Conservation (phyloP, 768 basidiomycete genomes). For the Suillus americanus region DNA sequence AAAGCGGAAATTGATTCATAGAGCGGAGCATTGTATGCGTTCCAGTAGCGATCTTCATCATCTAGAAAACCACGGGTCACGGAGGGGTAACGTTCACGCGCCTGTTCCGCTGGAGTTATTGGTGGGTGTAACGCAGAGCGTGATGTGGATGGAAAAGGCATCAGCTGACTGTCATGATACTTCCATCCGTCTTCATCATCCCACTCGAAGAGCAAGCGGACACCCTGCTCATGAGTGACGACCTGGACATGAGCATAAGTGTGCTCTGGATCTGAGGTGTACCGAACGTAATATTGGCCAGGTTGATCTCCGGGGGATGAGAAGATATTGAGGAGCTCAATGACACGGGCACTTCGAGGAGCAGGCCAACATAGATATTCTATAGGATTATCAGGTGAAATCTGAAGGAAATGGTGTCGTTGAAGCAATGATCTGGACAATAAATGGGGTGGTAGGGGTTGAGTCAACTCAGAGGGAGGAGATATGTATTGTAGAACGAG, state of each 20-base stretch:
- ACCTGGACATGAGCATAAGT: slow-evolving; percentile 57
- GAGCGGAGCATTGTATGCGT: slow-evolving; percentile 51
- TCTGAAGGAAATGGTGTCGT: slow-evolving; percentile 62
- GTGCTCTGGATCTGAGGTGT: slow-evolving; percentile 50
- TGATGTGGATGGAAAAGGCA: slow-evolving; percentile 64
- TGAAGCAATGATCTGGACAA: slow-evolving; percentile 59
- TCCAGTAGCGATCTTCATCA: slow-evolving; percentile 64
- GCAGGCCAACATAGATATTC: slow-evolving; percentile 74
- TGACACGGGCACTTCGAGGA: slow-evolving; percentile 30
- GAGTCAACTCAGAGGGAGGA: slow-evolving; percentile 45
- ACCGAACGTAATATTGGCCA: slow-evolving; percentile 30
- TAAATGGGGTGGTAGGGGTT: slow-evolving; percentile 59
- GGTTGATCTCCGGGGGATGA: slow-evolving; percentile 29
- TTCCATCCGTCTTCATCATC: slow-evolving; percentile 56
- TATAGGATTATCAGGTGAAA: slow-evolving; percentile 47
- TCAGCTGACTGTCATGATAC: slow-evolving; percentile 66
- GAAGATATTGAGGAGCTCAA: slow-evolving; percentile 45
- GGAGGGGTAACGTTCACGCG: slow-evolving; percentile 4
- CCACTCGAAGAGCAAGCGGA: slow-evolving; percentile 73
- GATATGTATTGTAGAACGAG: slow-evolving; percentile 58
- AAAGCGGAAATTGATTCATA: slow-evolving; percentile 23
- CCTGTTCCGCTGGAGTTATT: slow-evolving; percentile 15
- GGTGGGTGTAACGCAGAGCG: slow-evolving; percentile 28
- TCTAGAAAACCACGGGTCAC: slow-evolving; percentile 14
- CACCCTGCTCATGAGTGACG: slow-evolving; percentile 33